These are phyloP conservation scores for Batrachochytrium dendrobatidis DNA, from an alignment of 371 early-diverging fungal genomes.

Conservation along the genomic window DNA sequence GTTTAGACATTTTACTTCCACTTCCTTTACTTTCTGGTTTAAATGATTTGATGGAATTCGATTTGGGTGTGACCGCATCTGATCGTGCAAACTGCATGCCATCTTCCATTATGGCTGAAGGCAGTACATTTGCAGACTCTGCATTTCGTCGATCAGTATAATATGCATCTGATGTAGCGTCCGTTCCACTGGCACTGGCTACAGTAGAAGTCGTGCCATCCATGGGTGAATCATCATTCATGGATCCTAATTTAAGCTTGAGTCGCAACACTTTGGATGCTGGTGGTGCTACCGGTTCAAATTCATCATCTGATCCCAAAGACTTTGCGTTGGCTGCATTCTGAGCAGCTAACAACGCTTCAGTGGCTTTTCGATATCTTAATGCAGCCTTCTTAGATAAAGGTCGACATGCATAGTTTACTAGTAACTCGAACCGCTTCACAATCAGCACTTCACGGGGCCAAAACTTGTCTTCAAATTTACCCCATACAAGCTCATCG, in stretches of 20 bases:
- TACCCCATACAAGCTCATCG: slow-evolving; percentile 22
- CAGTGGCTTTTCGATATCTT: background rate
- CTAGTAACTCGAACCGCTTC: slow-evolving; percentile 33
- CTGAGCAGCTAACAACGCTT: slow-evolving; percentile 3
- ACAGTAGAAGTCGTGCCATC: too few species aligned
- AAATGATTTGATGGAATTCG: too few species aligned
- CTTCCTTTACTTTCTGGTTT: too few species aligned
- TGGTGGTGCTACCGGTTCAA: background rate
- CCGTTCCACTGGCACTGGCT: too few species aligned
- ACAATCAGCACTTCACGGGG: slow-evolving; percentile 36
- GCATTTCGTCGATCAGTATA: too few species aligned
- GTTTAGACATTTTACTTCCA: too few species aligned
- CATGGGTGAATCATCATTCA: too few species aligned
- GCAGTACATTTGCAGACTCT: too few species aligned
- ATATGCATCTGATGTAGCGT: too few species aligned
- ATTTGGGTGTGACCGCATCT: slow-evolving; percentile 11
- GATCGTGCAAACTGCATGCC: slow-evolving; percentile 3
- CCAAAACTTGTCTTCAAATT: slow-evolving; percentile 41
- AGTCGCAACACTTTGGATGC: slow-evolving; percentile 5
- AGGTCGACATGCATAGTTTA: slow-evolving; percentile 11
- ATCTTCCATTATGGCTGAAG: background rate
- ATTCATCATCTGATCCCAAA: background rate
- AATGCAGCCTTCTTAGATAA: slow-evolving; percentile 12
- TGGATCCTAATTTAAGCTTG: slow-evolving; percentile 20
- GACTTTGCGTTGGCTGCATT: background rate